A percentile compares a stretch with the other conserved stretches of the same genome.
Conservation (phyloP, 805 yeast genomes). For the Wickerhamomyces bisporus region DNA sequence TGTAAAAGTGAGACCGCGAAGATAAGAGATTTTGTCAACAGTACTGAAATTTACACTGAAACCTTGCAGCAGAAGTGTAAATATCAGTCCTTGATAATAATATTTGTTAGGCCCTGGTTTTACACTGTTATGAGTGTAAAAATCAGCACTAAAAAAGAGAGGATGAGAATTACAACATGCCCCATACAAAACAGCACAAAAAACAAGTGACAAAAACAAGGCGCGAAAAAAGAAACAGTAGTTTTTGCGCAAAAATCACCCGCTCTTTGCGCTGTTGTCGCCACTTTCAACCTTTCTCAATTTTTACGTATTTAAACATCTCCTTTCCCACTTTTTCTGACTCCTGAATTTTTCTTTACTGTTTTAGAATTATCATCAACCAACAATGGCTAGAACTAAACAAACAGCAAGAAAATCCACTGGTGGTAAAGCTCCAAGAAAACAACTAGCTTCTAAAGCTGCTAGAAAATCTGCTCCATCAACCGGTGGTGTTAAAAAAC, state of each 20-base stretch:
- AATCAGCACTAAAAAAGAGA: background rate
- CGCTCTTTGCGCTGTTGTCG: no score
- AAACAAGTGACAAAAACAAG: background rate
- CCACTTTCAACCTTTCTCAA: background rate
- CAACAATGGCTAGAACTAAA: conserved; percentile 81
- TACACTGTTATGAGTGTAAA: background rate
- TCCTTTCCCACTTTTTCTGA: background rate
- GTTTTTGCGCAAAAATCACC: background rate
- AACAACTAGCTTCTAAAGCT: conserved; percentile 86
- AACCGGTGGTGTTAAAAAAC: conserved; percentile 89
- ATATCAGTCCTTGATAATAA: no score
- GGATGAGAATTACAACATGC: background rate
- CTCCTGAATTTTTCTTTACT: background rate
- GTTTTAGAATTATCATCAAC: conserved; percentile 14
- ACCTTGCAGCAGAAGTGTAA: background rate
- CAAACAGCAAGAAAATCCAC: conserved; percentile 94
- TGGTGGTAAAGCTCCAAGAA: conserved; percentile 96
- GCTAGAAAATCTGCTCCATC: conserved; percentile 93
- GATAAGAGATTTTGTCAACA: background rate
- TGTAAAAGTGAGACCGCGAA: conserved; percentile 18
- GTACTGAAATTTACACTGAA: background rate
- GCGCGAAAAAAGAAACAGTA: background rate
- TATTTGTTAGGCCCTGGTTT: background rate
- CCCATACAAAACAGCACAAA: background rate
- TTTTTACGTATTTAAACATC: background rate